Evolutionary conservation across 2,329 filamentous ascomycete species (phyloP).

Genomic region (Aureobasidium leucospermi): DNA sequence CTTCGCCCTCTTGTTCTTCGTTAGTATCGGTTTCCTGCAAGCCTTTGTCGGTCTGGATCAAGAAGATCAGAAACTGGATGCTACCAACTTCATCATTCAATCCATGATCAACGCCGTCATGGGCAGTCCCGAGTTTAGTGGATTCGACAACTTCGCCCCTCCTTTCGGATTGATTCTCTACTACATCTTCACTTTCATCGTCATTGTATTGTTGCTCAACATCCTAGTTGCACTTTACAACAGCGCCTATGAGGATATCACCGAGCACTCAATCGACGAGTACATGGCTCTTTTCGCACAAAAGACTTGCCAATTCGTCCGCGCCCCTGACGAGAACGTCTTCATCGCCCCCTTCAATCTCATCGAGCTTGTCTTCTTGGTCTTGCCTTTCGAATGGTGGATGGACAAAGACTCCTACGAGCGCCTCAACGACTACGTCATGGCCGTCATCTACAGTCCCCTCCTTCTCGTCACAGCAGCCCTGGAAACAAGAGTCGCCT

Average conservation of each 20-base stretch:
- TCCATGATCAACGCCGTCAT: conserved; percentile 86
- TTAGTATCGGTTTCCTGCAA: conserved; percentile 82
- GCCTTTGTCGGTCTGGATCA: conserved; percentile 89
- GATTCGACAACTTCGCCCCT: conserved; percentile 83
- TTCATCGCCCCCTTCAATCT: conserved; percentile 96
- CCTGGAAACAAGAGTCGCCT: conserved; percentile 59
- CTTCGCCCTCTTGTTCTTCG: conserved; percentile 79
- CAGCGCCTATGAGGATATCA: conserved; percentile 90
- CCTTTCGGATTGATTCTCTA: conserved; percentile 94
- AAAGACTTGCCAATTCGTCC: conserved; percentile 94
- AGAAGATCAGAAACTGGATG: conserved; percentile 56
- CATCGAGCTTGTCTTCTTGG: conserved; percentile 73
- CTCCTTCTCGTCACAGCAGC: conserved; percentile 58
- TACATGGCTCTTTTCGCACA: conserved; percentile 89
- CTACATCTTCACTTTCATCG: conserved; percentile 94
- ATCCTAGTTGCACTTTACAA: conserved; percentile 97
- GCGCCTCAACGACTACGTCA: conserved; percentile 77
- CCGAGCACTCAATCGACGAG: conserved; percentile 86
- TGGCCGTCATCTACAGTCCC: conserved; percentile 79
- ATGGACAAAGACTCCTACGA: conserved; percentile 67
- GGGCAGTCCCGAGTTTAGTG: conserved; percentile 81
- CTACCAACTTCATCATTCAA: conserved; percentile 67
- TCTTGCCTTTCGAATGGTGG: conserved; percentile 92
- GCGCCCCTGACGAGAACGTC: conserved; percentile 95
- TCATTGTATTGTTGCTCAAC: conserved; percentile 91